Base-by-base conservation (phyloP, 2,329 filamentous ascomycete species). In the Mycosphaerella sp. region DNA sequence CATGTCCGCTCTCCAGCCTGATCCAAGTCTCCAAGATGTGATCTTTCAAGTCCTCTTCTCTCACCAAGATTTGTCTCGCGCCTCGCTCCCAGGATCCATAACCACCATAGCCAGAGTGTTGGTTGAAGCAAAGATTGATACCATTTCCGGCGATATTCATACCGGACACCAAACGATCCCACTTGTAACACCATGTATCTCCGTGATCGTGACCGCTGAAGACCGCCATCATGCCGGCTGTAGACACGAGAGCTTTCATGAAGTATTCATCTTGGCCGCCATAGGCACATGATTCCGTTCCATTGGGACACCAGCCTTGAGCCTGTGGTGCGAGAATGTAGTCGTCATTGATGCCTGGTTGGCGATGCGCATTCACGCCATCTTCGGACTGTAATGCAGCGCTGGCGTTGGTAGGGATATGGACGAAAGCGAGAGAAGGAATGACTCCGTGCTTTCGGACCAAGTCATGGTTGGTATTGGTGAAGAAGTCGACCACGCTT, bases 171-270 rank as follows among this genome's bases (percentile, higher is more conserved):
- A 49, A 46, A 8, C 37, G 18, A 30, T 64, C 46, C 65, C 65
- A 68, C 25, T 61, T 64, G 52, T 61, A 64, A 50, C 66, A 68
- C 66, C 65, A 68, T 2, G 58, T 62, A 39, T 66, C 60, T 5
- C 66, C 65, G 55, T 87, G 85, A 57, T 86, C 82, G 55, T 88
- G 84, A 0, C 82, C 85, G 4, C 74, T 76, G 64, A 86, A 84
- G 4, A 84, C 60, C 0, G 71, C 79, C 40, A 81, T 74, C 12
- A 86, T 58, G 0, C 81, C 80, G 0, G 71, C 59, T 0, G 78
- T 81, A 0, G 73, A 67, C 0, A 76, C 68, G 2, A 87, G 61
- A 0, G 81, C 81, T 50, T 75, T 62, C 80, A 86, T 85, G 55
- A 88, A 87, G 0, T 75, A 71, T 0, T 72, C 64, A 50, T 86